A percentile compares a stretch with the other conserved stretches of the same genome.
Conservation (phyloP, 2,329 filamentous ascomycete genomes). For the Colletotrichum sp. region DNA sequence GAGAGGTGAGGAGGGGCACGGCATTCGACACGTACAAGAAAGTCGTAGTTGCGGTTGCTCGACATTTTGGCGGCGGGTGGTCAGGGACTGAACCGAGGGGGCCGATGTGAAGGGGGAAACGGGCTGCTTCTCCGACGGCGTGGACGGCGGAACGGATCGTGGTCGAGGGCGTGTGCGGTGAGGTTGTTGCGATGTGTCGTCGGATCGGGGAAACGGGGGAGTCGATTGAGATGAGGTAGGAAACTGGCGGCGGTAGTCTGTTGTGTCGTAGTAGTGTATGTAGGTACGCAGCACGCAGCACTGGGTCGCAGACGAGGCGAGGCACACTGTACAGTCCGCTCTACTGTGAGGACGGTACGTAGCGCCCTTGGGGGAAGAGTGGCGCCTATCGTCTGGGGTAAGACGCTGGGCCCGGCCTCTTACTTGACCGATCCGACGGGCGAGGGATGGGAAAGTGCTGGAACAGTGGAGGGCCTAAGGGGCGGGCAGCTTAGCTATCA, state of each 20-base stretch:
- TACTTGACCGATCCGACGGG: slow-evolving; percentile 7
- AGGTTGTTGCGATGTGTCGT: slow-evolving; percentile 16
- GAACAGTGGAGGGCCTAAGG: neutral
- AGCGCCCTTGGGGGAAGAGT: slow-evolving; percentile 1
- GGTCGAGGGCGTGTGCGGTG: neutral
- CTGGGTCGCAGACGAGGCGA: slow-evolving; percentile 11
- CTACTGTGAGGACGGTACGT: slow-evolving; percentile 12
- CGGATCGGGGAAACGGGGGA: slow-evolving; percentile 3
- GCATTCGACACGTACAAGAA: slow-evolving; percentile 73
- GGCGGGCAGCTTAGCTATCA: neutral
- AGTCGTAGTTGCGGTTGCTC: slow-evolving; percentile 98
- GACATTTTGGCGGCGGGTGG: slow-evolving; percentile 70
- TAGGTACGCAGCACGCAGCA: slow-evolving; percentile 2
- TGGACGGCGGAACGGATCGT: neutral
- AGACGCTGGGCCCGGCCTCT: slow-evolving; percentile 6
- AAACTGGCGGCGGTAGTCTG: slow-evolving; percentile 1
- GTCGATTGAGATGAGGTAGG: slow-evolving; percentile 6
- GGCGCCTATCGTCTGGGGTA: slow-evolving; percentile 15
- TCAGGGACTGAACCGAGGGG: slow-evolving; percentile 18
- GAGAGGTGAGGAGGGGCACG: slow-evolving; percentile 23
- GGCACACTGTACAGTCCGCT: slow-evolving; percentile 15
- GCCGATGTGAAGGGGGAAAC: neutral
- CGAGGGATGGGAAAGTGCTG: neutral
- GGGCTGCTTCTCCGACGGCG: neutral
- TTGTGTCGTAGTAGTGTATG: neutral